These are phyloP conservation scores for Xylariaceae sp. DNA, from an alignment of 2,329 filamentous ascomycete species.

Conservation along the genomic window DNA sequence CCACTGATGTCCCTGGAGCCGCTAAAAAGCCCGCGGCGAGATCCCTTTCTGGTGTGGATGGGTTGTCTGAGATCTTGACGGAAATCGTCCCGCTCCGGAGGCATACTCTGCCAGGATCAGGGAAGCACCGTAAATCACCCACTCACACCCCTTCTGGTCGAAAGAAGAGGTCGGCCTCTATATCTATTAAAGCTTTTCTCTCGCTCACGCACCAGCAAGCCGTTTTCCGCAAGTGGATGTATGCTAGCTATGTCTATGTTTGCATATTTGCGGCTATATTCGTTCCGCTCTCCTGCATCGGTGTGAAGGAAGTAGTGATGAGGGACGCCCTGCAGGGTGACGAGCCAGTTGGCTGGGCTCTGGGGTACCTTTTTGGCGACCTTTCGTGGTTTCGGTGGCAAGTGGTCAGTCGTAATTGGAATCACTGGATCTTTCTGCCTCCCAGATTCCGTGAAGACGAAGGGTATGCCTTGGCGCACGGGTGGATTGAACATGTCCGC, in stretches of 20 bases:
- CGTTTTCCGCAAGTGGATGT: constrained; percentile 73
- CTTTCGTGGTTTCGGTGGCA: constrained; percentile 68
- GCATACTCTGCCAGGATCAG: constrained; percentile 52
- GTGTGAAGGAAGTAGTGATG: constrained; percentile 68
- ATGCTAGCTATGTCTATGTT: constrained; percentile 75
- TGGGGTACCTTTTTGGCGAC: constrained; percentile 86
- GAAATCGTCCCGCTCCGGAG: constrained; percentile 32
- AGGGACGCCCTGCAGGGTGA: constrained; percentile 63
- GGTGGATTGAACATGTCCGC: constrained; percentile 66
- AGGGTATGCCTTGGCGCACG: constrained; percentile 36
- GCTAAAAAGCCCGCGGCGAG: constrained; percentile 4
- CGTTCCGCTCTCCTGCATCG: constrained; percentile 43
- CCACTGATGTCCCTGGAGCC: constrained; percentile 14
- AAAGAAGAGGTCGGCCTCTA: constrained; percentile 62
- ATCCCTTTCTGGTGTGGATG: constrained; percentile 7
- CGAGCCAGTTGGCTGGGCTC: constrained; percentile 89
- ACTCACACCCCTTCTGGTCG: constrained; percentile 62
- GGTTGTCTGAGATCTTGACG: constrained; percentile 9
- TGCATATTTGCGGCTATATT: constrained; percentile 66
- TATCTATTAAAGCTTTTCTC: constrained; percentile 69
- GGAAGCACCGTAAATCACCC: constrained; percentile 38
- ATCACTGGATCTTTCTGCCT: constrained; percentile 74
- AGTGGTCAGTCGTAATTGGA: constrained; percentile 65
- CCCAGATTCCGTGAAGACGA: constrained; percentile 31
- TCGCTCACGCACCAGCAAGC: constrained; percentile 79